These are phyloP conservation scores for Tricholoma furcatifolium DNA, from an alignment of 768 basidiomycete genomes.

Conservation along the genomic window DNA sequence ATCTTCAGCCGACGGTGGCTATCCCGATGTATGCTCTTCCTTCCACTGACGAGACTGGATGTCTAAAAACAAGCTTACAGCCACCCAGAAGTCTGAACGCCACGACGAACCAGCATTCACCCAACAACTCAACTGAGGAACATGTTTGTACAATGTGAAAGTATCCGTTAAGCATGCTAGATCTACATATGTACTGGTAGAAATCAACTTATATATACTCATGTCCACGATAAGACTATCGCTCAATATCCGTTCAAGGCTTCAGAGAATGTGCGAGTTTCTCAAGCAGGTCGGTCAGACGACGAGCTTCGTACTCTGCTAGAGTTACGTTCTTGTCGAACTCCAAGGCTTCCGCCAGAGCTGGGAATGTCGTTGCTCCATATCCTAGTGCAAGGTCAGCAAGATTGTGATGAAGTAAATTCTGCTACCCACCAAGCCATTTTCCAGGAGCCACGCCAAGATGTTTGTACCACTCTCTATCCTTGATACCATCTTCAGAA, in stretches of 20 bases:
- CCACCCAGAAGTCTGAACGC: no score
- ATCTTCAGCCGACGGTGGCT: no score
- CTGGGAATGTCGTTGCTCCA: conserved; percentile 84
- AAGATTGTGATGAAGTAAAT: neutral
- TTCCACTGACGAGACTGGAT: no score
- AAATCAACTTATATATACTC: no score
- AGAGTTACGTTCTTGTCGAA: conserved; percentile 63
- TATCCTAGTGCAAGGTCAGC: conserved; percentile 48
- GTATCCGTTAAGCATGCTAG: no score
- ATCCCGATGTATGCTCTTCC: no score
- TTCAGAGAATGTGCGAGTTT: conserved; percentile 43
- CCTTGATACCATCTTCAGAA: conserved; percentile 70
- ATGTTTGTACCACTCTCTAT: conserved; percentile 85
- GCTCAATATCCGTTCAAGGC: conserved; percentile 18
- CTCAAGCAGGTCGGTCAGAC: conserved; percentile 54
- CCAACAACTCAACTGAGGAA: no score
- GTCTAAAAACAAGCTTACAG: no score
- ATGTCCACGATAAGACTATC: no score
- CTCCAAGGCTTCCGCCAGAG: conserved; percentile 72
- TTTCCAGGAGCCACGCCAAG: conserved; percentile 86
- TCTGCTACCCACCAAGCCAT: conserved; percentile 59
- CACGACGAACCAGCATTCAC: no score
- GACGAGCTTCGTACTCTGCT: conserved; percentile 57
- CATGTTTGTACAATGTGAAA: no score
- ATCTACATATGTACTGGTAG: no score